A percentile compares a stretch with the other conserved stretches of the same genome.
Evolutionary conservation across 2,329 filamentous ascomycete species (phyloP).

Genomic region (Hypoxylon sp.): DNA sequence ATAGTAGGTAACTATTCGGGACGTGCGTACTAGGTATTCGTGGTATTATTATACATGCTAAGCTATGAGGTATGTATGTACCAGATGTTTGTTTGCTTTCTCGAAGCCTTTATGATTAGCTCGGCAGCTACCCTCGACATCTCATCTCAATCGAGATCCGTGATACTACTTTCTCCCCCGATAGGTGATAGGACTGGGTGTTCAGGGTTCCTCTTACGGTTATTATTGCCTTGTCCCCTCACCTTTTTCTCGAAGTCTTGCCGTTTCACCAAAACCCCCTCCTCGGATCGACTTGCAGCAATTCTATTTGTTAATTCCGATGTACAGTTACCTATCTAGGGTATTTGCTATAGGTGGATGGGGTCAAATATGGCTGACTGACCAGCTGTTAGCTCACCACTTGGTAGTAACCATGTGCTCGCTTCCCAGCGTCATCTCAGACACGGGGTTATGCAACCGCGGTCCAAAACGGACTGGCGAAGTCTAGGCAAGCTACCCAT

Average conservation of each 20-base stretch:
- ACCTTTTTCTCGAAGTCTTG: slow-evolving; percentile 28
- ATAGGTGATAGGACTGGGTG: slow-evolving; percentile 26
- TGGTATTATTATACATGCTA: slow-evolving; percentile 2
- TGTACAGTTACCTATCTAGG: slow-evolving; percentile 31
- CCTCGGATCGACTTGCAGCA: slow-evolving; percentile 41
- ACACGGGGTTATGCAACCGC: slow-evolving; percentile 49
- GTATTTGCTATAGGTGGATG: slow-evolving; percentile 20
- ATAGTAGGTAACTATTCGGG: slow-evolving; percentile 18
- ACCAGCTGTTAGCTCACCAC: slow-evolving; percentile 26
- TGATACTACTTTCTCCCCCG: slow-evolving; percentile 31
- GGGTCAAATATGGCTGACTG: slow-evolving; percentile 33
- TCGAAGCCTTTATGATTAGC: slow-evolving; percentile 5
- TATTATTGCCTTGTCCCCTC: slow-evolving; percentile 36
- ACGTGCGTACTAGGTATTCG: slow-evolving; percentile 18
- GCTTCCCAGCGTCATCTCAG: slow-evolving; percentile 46
- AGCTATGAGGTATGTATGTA: too few relatives aligned
- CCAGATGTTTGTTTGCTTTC: too few relatives aligned
- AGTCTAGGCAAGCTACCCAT: slow-evolving; percentile 34
- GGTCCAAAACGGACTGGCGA: slow-evolving; percentile 48
- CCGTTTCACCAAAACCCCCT: slow-evolving; percentile 26
- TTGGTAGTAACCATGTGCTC: slow-evolving; percentile 37
- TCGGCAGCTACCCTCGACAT: slow-evolving; percentile 21
- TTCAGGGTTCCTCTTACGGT: slow-evolving; percentile 28
- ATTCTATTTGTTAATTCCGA: slow-evolving; percentile 34
- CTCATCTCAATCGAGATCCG: slow-evolving; percentile 44